Evolutionary conservation across 192 early-diverging fungal species (phyloP).

Genomic region (Linnemannia elongata): DNA sequence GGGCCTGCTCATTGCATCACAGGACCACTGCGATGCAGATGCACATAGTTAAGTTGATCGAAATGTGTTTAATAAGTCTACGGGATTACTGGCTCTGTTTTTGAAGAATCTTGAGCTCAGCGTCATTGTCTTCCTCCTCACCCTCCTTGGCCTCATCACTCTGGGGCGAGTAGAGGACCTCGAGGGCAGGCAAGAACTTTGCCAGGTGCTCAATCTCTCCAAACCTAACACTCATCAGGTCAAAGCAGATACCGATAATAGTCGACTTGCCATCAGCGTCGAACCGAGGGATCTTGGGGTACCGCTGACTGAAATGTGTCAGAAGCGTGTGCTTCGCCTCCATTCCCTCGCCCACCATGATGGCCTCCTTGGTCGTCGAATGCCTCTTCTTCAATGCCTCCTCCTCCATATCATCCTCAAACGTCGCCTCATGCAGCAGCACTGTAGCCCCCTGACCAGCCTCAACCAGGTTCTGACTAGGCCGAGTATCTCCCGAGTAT

Average conservation of each 20-base stretch:
- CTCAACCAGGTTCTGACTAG: conserved; percentile 77
- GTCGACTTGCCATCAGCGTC: conserved; percentile 52
- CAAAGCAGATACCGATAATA: conserved; percentile 80
- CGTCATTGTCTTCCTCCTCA: conserved; percentile 44
- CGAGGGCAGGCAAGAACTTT: conserved; percentile 66
- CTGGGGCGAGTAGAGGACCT: conserved; percentile 64
- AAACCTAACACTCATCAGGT: conserved; percentile 77
- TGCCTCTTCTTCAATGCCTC: conserved; percentile 88
- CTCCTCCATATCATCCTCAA: conserved; percentile 76
- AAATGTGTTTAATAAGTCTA: not conserved
- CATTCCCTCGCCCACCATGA: conserved; percentile 88
- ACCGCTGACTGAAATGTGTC: conserved; percentile 98
- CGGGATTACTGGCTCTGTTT: not conserved
- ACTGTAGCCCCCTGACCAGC: conserved; percentile 80
- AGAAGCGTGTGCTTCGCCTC: conserved; percentile 85
- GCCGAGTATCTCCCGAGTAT: conserved; percentile 96
- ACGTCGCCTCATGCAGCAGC: conserved; percentile 94
- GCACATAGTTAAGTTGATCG: not conserved
- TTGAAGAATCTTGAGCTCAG: conserved; percentile 18
- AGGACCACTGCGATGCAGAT: not conserved
- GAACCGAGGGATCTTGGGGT: conserved; percentile 84
- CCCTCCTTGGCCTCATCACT: conserved; percentile 58
- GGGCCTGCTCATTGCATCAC: not conserved
- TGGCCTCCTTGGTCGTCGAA: conserved; percentile 89
- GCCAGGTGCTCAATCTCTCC: conserved; percentile 64